Evolutionary conservation across 495 filamentous ascomycete genomes (phyloP), one percentile per base, ranked within the genome.

Genomic region (Talaromyces stipitatus): DNA sequence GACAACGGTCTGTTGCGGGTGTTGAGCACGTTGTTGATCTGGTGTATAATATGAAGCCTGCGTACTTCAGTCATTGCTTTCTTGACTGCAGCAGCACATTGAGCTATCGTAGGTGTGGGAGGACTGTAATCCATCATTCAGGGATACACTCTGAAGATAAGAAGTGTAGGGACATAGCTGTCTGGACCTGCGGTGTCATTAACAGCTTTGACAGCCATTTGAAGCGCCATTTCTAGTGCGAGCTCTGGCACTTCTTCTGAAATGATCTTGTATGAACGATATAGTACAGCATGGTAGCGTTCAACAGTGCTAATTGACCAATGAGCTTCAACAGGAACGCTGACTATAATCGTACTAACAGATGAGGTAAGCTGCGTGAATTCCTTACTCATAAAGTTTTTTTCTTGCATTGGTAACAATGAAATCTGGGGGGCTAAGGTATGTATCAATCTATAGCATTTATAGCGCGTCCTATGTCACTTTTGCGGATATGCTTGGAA

Each of bases 401-500:
- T 54, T 70, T 32, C 65, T 60, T 3, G 56, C 47, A 53, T 69
- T 55, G 18, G 53, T 22, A 28, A 52, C 47, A 41, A 67, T 61
- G 2, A 51, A 10, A 41, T 67, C 59, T 1, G 56, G 64, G 0
- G 60, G 63, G 10, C 67, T 60, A 27, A 64, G 51, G 50, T 69
- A 69, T 3, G 47, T 64, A 45, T 69, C 51, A 22, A 69, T 66
- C 67, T 54, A 69, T 45, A 57, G 63, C 20, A 38, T 16, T 14
- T 53, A 38, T 27, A 67, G 48, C 5, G 28, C 56, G 22, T 69
- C 60, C 59, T 47, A 69, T 1, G 46, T 57, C 47, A 62, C 32
- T 41, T 62, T 62, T 27, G 57, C 52, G 5, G 16, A 3, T 30
- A 51, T 51, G 26, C 10, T 27, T n/a, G 6, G 2, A 10, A 51